Base-by-base conservation (phyloP, 2,329 filamentous ascomycete genomes). In the Fusarium circinatum region DNA sequence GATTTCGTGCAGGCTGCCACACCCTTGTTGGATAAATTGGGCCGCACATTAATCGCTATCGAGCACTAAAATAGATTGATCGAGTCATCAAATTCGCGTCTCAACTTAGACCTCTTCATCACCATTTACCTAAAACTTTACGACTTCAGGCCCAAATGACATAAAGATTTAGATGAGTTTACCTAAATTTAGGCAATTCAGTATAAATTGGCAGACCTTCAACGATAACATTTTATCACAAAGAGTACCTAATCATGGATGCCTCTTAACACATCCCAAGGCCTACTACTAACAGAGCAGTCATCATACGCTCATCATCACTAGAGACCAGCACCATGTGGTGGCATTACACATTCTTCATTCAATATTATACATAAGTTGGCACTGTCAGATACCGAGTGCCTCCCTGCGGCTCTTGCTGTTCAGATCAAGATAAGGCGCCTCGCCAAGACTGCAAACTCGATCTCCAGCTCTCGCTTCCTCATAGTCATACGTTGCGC, bases 401-500 rank as follows among this genome's bases (percentile, higher is more conserved):
- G 81, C 84, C 70, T 86, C 83, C 55, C 78, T 80, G 28, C 85
- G 80, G 11, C 83, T 79, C 72, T 77, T 83, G 68, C 81, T 83
- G 9, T 78, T 70, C 10, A 75, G 61, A 55, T 86, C 84, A 28
- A 85, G 78, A 65, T 84, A 86, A 1, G 84, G 84, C 14, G 82
- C 82, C 76, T 86, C 84, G 20, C 84, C 84, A 44, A 86, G 67
- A 34, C 82, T 84, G 42, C 80, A 82, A 1, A 85, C 84, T 2
- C 84, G 78, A 62, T 85, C 82, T 8, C 84, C 84, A n/a, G 80
- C 79, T 8, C 84, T 78, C 4, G 83, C 82, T 12, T 82, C 83
- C 9, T 75, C 83, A 18, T 92, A 92, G 73, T 93, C 91, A 70
- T 88, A 91, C 0, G 89, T 92, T 0, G 89, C 90, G 42, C 86